Conservation (phyloP, 75 land plant genomes). For the Azolla pinnata region DNA sequence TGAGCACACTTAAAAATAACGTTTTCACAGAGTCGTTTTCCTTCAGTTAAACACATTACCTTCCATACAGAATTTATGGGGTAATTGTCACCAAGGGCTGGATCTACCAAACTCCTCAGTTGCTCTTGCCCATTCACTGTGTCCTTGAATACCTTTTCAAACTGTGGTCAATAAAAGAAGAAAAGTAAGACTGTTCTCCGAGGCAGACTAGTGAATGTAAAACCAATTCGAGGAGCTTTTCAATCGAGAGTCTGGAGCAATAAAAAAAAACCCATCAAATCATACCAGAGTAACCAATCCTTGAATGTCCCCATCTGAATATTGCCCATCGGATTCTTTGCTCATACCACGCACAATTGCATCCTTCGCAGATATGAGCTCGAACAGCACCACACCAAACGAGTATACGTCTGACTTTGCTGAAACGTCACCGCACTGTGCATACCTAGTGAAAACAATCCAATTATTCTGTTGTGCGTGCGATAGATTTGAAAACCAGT, state of each 20-base stretch:
- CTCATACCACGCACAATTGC: conserved; percentile 45
- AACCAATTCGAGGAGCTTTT: neutral
- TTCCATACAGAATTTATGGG: conserved; percentile 64
- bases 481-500: too few species aligned
- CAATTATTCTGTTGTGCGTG: too few species aligned
- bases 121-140: conserved; percentile 47
- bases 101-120: conserved; percentile 58
- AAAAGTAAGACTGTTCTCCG: too few species aligned
- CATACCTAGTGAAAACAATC: conserved; percentile 70
- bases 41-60: conserved; percentile 31
- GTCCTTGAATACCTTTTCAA: conserved; percentile 46
- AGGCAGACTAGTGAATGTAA: neutral
- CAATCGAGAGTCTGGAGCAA: neutral
- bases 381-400: conserved; percentile 91
- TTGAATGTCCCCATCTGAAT: conserved; percentile 26
- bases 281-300: conserved; percentile 71
- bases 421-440: conserved; percentile 84
- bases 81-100: conserved; percentile 62
- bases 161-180: conserved; percentile 38
- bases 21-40: neutral
- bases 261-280: neutral
- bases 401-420: conserved; percentile 90
- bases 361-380: conserved; percentile 87
- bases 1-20: neutral
- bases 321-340: conserved; percentile 19